Conservation (phyloP, 1,284 basidiomycete genomes). For the Malassezia dermatis region DNA sequence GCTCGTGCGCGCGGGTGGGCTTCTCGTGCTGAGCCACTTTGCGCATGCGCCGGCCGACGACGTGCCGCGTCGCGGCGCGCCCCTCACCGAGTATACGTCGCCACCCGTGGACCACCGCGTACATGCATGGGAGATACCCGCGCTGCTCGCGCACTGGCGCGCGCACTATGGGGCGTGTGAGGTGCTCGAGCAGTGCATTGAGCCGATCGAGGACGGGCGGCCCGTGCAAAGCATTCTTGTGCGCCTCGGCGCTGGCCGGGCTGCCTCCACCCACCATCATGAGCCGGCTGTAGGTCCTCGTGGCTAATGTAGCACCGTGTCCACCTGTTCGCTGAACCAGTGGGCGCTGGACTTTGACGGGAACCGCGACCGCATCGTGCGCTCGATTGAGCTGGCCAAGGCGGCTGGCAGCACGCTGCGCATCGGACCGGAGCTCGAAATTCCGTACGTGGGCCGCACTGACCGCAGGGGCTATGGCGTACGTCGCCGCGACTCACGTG, state of each 20-base stretch:
- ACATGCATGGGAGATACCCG: slow-evolving; percentile 2
- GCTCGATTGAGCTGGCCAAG: slow-evolving; percentile 79
- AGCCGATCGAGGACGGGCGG: slow-evolving; percentile 15
- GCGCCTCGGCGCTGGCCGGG: not conserved
- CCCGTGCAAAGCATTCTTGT: slow-evolving; percentile 12
- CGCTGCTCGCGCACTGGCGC: slow-evolving; percentile 2
- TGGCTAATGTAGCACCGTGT: slow-evolving; percentile 23
- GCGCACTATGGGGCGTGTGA: not conserved
- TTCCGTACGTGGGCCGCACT: slow-evolving; percentile 56
- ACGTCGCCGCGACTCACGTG: not conserved
- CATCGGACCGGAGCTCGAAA: slow-evolving; percentile 98
- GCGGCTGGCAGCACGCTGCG: slow-evolving; percentile 75
- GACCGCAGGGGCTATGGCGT: slow-evolving; percentile 25
- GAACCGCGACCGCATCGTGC: slow-evolving; percentile 70
- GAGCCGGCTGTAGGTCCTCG: slow-evolving; percentile 7
- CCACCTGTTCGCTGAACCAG: slow-evolving; percentile 75
- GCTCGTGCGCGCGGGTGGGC: not conserved
- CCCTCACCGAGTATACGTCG: slow-evolving; percentile 1
- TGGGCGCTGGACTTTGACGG: slow-evolving; percentile 89
- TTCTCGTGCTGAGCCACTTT: slow-evolving; percentile 18
- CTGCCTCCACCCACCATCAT: not conserved
- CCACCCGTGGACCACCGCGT: slow-evolving; percentile 12
- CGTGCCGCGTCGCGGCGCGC: not conserved
- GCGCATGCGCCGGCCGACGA: slow-evolving; percentile 6
- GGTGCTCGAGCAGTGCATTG: slow-evolving; percentile 10